These are phyloP conservation scores for Russula abietina DNA, from an alignment of 768 basidiomycete genomes.

Conservation along the genomic window DNA sequence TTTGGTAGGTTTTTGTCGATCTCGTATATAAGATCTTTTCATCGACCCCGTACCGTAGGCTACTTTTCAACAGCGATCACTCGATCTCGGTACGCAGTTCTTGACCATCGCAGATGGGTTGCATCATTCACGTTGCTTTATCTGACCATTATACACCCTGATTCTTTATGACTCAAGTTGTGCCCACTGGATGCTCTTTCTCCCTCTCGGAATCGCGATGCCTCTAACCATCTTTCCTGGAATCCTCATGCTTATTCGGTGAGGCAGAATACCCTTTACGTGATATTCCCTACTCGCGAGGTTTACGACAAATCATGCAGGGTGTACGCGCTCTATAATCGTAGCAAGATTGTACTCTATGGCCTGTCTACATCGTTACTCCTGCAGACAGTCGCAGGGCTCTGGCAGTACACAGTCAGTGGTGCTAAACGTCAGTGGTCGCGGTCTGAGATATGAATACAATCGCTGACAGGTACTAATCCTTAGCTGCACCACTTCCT, in stretches of 20 bases:
- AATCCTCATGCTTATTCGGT: constrained; percentile 24
- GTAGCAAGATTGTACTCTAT: constrained; percentile 17
- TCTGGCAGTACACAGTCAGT: constrained; percentile 22
- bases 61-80: constrained; percentile 24
- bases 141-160: neutral
- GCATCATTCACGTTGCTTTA: neutral
- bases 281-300: neutral
- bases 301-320: constrained; percentile 2
- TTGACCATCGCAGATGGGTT: neutral
- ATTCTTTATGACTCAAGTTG: constrained; percentile 10
- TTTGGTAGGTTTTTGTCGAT: constrained; percentile 11
- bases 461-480: neutral
- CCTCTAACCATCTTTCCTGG: constrained; percentile 22
- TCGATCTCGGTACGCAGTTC: constrained; percentile 20
- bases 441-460: neutral
- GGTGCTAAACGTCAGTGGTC: constrained; percentile 14
- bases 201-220: constrained; percentile 22
- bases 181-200: constrained; percentile 22
- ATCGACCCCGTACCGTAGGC: neutral
- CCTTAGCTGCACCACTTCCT: constrained; percentile 19
- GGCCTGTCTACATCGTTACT: constrained; percentile 13
- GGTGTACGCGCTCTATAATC: constrained; percentile 25
- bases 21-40: neutral
- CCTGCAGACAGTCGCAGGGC: constrained; percentile 15
- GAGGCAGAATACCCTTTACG: neutral